These are phyloP conservation scores for Alternaria tenuissima DNA, from an alignment of 2,329 filamentous ascomycete genomes.

Conservation along the genomic window DNA sequence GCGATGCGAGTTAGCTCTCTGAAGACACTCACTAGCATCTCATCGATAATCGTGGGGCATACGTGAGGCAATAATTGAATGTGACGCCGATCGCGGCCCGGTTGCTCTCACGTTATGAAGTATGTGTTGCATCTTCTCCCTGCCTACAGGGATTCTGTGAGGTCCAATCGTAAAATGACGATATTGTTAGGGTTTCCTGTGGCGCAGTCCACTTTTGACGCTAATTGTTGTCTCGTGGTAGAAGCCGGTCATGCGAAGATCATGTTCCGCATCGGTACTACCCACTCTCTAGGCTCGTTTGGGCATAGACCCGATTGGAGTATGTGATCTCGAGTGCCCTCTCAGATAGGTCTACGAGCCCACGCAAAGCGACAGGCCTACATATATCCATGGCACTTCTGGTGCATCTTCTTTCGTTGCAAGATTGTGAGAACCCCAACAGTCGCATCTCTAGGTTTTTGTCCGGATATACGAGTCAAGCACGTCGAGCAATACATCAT, in stretches of 20 bases:
- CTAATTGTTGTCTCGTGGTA: background rate
- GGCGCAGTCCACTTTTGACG: background rate
- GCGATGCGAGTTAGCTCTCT: background rate
- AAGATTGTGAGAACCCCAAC: background rate
- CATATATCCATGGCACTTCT: background rate
- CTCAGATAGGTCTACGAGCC: background rate
- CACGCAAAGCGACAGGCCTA: conserved; percentile 1
- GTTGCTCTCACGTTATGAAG: background rate
- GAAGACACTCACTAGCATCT: background rate
- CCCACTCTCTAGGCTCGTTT: background rate
- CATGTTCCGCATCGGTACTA: background rate
- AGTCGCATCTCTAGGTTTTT: background rate
- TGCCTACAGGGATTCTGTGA: background rate
- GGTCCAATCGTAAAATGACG: background rate
- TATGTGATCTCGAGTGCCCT: background rate
- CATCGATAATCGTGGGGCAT: background rate
- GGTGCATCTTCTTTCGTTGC: background rate
- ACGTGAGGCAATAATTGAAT: background rate
- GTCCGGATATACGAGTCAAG: background rate
- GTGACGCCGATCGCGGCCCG: background rate
- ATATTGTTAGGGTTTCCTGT: background rate
- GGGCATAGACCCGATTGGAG: conserved; percentile 2
- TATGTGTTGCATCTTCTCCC: background rate
- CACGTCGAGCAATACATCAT: background rate
- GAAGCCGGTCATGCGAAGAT: background rate